phyloP scores from a whole-genome alignment of 345 rosid species.

The Eucalyptus virginea region DNA sequence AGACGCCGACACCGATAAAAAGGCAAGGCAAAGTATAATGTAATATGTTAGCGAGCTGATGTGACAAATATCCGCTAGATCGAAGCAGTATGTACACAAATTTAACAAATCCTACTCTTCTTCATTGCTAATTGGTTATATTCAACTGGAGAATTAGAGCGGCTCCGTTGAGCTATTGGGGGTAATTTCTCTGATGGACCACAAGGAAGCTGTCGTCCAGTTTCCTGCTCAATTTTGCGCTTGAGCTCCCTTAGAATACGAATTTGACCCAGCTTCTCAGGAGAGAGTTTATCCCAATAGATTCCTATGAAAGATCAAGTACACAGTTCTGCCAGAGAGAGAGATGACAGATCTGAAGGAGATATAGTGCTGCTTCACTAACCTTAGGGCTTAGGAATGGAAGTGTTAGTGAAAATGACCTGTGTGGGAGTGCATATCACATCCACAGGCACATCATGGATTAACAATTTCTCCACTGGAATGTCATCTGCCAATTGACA shows the following conservation, averaged over 20 bases:
- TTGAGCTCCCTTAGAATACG: constrained; percentile 70
- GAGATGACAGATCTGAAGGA: background rate
- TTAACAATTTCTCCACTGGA: constrained; percentile 57
- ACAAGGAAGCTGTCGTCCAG: constrained; percentile 46
- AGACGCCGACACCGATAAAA: background rate
- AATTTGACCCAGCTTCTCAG: constrained; percentile 72
- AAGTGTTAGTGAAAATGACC: constrained; percentile 53
- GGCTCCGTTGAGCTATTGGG: constrained; percentile 43
- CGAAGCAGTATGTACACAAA: background rate
- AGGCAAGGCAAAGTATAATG: background rate
- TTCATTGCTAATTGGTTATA: background rate
- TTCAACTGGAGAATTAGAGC: background rate
- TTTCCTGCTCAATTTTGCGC: constrained; percentile 45
- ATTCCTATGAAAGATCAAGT: constrained; percentile 22
- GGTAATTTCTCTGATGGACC: constrained; percentile 73
- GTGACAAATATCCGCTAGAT: background rate
- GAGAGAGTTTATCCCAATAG: constrained; percentile 80
- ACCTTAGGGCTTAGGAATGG: constrained; percentile 82
- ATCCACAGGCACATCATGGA: constrained; percentile 92
- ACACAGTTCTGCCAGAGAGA: background rate
- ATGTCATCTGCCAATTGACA: constrained; percentile 77
- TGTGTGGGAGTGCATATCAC: constrained; percentile 78
- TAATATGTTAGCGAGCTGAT: background rate
- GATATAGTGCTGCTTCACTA: background rate
- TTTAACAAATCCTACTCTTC: background rate